Evolutionary conservation across 495 filamentous ascomycete genomes (phyloP).

Genomic region (Tuber umbilicatum): DNA sequence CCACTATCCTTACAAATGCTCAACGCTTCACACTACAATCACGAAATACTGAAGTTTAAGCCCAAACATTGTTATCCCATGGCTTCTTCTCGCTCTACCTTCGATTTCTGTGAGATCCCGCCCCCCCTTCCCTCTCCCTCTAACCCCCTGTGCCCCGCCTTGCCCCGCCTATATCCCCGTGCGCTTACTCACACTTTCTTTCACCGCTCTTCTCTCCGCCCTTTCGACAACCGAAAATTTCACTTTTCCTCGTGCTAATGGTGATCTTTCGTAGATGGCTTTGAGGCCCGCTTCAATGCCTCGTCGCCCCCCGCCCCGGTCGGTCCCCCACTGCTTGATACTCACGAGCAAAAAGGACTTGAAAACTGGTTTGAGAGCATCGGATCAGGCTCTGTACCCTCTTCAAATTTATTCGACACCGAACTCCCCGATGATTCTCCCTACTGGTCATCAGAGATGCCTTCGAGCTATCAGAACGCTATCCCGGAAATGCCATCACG

Average conservation of each 20-base stretch:
- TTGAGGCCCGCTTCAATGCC: slow-evolving; percentile 35
- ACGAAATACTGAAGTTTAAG: slow-evolving; percentile 39
- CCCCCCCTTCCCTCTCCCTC: slow-evolving; percentile 3
- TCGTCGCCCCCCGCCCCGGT: slow-evolving; percentile 37
- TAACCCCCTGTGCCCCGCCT: neutral
- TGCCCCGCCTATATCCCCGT: neutral
- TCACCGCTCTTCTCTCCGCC: neutral
- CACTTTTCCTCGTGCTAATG: slow-evolving; percentile 14
- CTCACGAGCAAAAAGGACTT: slow-evolving; percentile 37
- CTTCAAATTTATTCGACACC: slow-evolving; percentile 35
- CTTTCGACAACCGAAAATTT: neutral
- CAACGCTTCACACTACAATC: slow-evolving; percentile 38
- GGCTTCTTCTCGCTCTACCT: slow-evolving; percentile 29
- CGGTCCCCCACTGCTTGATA: slow-evolving; percentile 38
- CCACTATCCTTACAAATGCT: slow-evolving; percentile 38
- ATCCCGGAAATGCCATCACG: slow-evolving; percentile 23
- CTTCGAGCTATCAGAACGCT: slow-evolving; percentile 25
- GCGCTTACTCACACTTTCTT: neutral
- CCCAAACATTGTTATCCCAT: slow-evolving; percentile 34
- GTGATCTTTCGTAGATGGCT: slow-evolving; percentile 25
- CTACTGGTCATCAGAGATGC: slow-evolving; percentile 35
- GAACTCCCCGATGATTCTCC: slow-evolving; percentile 31
- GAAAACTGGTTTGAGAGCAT: slow-evolving; percentile 37
- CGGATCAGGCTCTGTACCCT: slow-evolving; percentile 28
- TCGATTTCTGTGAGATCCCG: slow-evolving; percentile 31